Evolutionary conservation across 345 rosid species (phyloP).

Genomic region (Rhizophora apiculata): DNA sequence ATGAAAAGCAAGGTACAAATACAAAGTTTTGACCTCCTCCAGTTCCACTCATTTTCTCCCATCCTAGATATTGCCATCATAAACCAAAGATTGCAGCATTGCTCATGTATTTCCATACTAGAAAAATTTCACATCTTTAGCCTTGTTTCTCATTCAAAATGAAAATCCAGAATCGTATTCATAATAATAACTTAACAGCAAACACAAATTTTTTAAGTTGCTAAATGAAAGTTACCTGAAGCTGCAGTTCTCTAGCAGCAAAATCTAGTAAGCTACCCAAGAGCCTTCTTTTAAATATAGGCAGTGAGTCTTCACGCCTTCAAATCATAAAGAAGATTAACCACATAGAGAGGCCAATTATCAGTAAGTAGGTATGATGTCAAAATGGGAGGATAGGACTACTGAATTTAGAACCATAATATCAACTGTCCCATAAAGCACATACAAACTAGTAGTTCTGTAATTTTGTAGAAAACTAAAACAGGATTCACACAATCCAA

Average conservation of each 20-base stretch:
- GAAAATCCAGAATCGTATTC: slow-evolving; percentile 4
- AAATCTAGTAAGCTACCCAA: slow-evolving; percentile 92
- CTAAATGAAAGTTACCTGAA: slow-evolving; percentile 56
- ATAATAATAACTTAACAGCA: neutral
- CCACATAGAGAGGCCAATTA: slow-evolving; percentile 16
- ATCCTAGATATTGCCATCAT: no score
- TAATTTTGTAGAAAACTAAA: neutral
- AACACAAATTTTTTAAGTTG: neutral
- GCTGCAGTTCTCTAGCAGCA: slow-evolving; percentile 96
- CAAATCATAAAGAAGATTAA: slow-evolving; percentile 28
- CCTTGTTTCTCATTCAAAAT: neutral
- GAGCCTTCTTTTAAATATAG: slow-evolving; percentile 92
- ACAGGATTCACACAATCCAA: neutral
- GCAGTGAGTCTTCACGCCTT: slow-evolving; percentile 96
- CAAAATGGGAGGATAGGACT: slow-evolving; percentile 1
- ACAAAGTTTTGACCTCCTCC: no score
- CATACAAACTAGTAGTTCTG: no score
- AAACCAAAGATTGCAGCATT: no score
- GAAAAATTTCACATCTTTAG: no score
- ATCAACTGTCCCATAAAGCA: no score
- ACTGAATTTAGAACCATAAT: neutral
- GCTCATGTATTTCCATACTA: no score
- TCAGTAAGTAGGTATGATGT: slow-evolving; percentile 6
- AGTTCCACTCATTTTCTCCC: no score
- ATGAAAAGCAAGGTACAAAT: no score